phyloP scores from a whole-genome alignment of 371 early-diverging fungal genomes.

The Capniomyces stellatus region DNA sequence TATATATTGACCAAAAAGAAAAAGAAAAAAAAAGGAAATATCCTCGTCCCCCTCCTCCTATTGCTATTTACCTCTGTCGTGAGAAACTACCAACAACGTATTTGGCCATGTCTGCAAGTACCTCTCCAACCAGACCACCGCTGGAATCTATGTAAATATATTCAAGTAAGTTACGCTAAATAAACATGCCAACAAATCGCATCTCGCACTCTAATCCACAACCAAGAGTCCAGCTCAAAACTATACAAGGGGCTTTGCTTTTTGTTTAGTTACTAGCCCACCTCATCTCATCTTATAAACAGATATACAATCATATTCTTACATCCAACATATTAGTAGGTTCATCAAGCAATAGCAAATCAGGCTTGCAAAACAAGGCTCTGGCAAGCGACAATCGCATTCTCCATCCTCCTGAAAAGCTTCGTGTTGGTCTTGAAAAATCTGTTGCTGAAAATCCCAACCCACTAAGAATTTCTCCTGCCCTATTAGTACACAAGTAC shows the following conservation, averaged over 20 bases:
- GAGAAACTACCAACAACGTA: conserved; percentile 88
- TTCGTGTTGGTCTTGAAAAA: conserved; percentile 62
- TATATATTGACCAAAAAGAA: no score
- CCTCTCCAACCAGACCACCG: conserved; percentile 93
- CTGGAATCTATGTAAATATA: conserved; percentile 50
- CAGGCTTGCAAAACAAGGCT: conserved; percentile 89
- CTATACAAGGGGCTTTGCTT: no score
- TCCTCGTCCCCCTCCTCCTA: no score
- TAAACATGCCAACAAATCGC: conserved; percentile 5
- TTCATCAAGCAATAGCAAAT: conserved; percentile 96
- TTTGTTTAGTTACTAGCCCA: no score
- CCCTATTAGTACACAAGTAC: conserved; percentile 16
- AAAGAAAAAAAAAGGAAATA: no score
- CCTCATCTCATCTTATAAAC: no score
- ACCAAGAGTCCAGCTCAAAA: no score
- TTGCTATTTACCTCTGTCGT: conserved; percentile 51
- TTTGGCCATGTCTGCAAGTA: conserved; percentile 81
- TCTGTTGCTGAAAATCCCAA: conserved; percentile 78
- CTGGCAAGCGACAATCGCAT: conserved; percentile 91
- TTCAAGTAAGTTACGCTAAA: no score
- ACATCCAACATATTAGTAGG: conserved; percentile 94
- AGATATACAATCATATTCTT: not conserved
- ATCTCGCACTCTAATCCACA: no score
- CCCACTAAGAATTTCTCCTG: conserved; percentile 80
- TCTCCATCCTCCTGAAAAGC: conserved; percentile 92